Percentiles rank a stretch among this genome's conserved stretches.
These are phyloP conservation scores for Rutstroemia sp. DNA, from an alignment of 2,329 filamentous ascomycete species.

Conservation along the genomic window DNA sequence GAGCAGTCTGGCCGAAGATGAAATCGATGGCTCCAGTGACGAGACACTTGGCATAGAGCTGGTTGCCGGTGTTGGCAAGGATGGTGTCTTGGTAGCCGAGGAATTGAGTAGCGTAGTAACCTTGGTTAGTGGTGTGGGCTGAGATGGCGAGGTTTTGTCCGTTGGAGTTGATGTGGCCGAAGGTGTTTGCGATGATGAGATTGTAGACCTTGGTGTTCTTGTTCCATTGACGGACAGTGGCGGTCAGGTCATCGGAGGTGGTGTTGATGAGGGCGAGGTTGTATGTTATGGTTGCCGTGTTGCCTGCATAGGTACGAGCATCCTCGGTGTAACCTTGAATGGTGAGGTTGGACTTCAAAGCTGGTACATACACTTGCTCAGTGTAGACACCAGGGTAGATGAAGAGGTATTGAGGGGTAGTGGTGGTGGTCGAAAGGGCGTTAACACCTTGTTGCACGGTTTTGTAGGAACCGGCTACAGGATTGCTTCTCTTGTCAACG, in stretches of 20 bases:
- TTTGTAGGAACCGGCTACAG: constrained; percentile 19
- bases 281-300: constrained; percentile 40
- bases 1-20: constrained; percentile 46
- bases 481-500: constrained; percentile 33
- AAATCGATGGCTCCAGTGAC: constrained; percentile 53
- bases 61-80: constrained; percentile 40
- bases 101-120: constrained; percentile 50
- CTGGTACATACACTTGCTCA: constrained; percentile 48
- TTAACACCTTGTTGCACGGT: constrained; percentile 18
- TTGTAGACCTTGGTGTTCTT: constrained; percentile 51
- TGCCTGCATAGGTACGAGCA: constrained; percentile 38
- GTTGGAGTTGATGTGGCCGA: constrained; percentile 24
- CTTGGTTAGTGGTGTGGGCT: constrained; percentile 43
- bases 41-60: constrained; percentile 48
- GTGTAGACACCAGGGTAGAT: constrained; percentile 48
- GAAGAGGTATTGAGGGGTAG: constrained; percentile 43
- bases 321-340: constrained; percentile 47
- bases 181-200: constrained; percentile 39
- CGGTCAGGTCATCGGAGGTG: constrained; percentile 36
- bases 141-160: constrained; percentile 48
- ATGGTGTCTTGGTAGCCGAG: constrained; percentile 50
- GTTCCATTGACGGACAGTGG: constrained; percentile 27
- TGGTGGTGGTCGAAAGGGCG: constrained; percentile 36
- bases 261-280: constrained; percentile 34
- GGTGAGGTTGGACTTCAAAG: constrained; percentile 39